Evolutionary conservation across 176 grass and related monocot species (phyloP), one percentile per base, ranked within the genome.

Genomic region (Luzula sylvatica): DNA sequence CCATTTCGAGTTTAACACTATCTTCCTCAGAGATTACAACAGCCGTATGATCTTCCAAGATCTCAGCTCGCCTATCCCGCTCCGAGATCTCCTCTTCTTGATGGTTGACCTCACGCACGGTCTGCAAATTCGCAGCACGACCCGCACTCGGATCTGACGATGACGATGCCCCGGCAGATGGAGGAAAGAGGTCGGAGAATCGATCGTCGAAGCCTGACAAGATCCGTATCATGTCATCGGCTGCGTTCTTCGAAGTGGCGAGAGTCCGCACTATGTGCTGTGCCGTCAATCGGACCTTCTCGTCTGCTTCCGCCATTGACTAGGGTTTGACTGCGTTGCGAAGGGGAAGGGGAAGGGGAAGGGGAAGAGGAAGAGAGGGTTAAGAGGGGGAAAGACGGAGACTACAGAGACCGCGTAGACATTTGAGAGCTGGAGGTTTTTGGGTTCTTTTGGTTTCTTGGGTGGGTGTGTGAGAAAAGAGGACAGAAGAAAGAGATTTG

Each of bases 181-280:
- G 26, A 9, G 81, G 67, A 77, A 90, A 86, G 65, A 90, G 68
- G 75, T 73, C 68, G 29, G 62, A 72, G 50, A 98, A 15, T 32
- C 86, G 92, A 67, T 83, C 65, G 75, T 98, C 92, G 68, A 90
- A 98, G 11, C 81, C 78, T 11, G 86, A 83, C 55, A 98, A 79
- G 68, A 98, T 98, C 74, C 65, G 70, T 46, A 98, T 83, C 92
- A 98, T 90, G 74, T 98, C 92, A 56, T 90, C 86, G 3, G 85
- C 81, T 13, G 86, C 85, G 81, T 98, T 89, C 50, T 89, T 83
- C 9, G 86, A 79, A 67, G 55, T 87, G 50, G 92, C 92, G 42
- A 98, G 85, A 26, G 76, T 87, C 74, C 68, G 75, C 24, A 98
- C 85, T 54, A 90, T 90, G 59, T 87, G 81, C 72, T 88, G 81